Evolutionary conservation across 1,284 basidiomycete species (phyloP).

Genomic region (Malassezia obtusa): DNA sequence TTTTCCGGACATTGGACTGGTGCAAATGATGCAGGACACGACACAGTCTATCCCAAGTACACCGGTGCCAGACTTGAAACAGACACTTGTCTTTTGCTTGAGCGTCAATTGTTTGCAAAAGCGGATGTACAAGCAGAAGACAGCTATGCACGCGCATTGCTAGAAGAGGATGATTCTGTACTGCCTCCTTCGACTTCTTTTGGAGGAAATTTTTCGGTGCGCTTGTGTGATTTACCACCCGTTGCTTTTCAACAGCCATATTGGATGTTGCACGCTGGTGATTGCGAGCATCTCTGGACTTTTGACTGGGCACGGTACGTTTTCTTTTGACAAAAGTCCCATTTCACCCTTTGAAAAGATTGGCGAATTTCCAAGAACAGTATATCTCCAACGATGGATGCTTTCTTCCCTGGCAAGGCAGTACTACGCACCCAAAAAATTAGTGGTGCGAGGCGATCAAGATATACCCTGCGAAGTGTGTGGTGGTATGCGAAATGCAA

Average conservation of each 20-base stretch:
- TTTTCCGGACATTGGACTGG: constrained; percentile 6
- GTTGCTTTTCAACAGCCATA: constrained; percentile 1
- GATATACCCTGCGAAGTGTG: constrained; percentile 11
- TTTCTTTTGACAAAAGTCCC: not conserved
- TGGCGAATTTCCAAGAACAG: not conserved
- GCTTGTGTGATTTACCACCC: not conserved
- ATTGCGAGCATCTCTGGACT: constrained; percentile 15
- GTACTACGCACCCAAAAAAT: constrained; percentile 10
- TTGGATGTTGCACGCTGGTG: constrained; percentile 15
- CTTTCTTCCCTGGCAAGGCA: constrained; percentile 10
- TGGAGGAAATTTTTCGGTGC: not conserved
- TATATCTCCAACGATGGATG: constrained; percentile 4
- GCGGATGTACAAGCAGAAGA: not conserved
- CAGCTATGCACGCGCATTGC: constrained; percentile 9
- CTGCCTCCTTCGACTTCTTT: not conserved
- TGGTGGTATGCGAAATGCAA: constrained; percentile 10
- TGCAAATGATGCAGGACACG: constrained; percentile 4
- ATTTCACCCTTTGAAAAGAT: not conserved
- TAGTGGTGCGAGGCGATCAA: not conserved
- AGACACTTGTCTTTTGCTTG: constrained; percentile 6
- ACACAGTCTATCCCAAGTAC: constrained; percentile 2
- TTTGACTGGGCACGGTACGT: constrained; percentile 11
- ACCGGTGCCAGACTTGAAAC: not conserved
- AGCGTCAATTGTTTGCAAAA: constrained; percentile 1
- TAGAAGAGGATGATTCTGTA: not conserved